Conservation (phyloP, 1,284 basidiomycete genomes). For the Trichosporon faecale region DNA sequence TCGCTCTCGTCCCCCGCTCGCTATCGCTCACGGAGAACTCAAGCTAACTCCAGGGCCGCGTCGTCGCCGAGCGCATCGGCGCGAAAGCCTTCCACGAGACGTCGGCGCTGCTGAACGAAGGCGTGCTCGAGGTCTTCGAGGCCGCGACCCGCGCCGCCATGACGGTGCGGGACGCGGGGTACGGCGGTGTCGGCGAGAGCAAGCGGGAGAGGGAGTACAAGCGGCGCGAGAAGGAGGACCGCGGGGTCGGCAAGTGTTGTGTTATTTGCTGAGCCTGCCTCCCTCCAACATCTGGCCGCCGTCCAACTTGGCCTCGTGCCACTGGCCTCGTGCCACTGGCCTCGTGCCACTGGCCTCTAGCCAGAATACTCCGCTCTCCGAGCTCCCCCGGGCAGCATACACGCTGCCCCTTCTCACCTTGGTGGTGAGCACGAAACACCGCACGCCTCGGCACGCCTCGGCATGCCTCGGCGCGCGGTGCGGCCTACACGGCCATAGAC, state of each 20-base stretch:
- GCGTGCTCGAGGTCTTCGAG: constrained; percentile 93
- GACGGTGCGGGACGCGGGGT: constrained; percentile 75
- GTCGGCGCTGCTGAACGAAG: constrained; percentile 83
- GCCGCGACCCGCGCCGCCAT: constrained; percentile 89
- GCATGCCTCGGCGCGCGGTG: no score
- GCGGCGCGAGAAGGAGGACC: constrained; percentile 17
- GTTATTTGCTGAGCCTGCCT: constrained; percentile 17
- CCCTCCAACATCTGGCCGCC: no score
- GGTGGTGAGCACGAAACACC: no score
- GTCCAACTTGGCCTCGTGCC: no score
- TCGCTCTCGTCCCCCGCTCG: no score
- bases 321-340: no score
- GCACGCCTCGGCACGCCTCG: no score
- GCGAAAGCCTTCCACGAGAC: constrained; percentile 91
- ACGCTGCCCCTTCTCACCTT: no score
- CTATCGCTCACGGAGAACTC: constrained; percentile 23
- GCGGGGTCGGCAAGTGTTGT: constrained; percentile 20
- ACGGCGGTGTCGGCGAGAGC: constrained; percentile 44
- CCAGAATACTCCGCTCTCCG: no score
- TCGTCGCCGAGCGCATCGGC: constrained; percentile 73
- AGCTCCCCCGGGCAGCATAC: no score
- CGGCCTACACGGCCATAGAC: background rate
- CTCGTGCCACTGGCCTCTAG: no score
- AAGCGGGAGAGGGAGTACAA: constrained; percentile 20
- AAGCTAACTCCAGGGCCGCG: constrained; percentile 68